Conservation (phyloP, 2,329 filamentous ascomycete genomes). For the Aspergillus sergii region DNA sequence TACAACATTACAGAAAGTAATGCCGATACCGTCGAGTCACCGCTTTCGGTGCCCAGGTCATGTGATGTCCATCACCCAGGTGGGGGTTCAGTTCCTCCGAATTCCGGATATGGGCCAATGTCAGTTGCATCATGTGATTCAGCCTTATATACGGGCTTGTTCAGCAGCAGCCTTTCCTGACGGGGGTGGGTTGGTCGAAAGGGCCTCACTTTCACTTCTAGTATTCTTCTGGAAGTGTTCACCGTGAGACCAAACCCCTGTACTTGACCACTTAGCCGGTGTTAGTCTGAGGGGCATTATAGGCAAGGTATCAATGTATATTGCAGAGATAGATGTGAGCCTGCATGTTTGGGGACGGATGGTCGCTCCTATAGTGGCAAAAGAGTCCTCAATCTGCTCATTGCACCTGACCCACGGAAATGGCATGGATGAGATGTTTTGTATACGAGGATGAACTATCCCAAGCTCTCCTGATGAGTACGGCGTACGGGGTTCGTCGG, state of each 20-base stretch:
- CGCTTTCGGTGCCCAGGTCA: constrained; percentile 14
- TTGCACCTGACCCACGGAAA: neutral
- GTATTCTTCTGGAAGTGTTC: neutral
- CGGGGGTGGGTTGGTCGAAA: neutral
- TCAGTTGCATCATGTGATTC: constrained; percentile 16
- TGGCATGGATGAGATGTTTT: neutral
- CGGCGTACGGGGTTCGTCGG: neutral
- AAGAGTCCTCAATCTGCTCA: neutral
- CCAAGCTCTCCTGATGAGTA: neutral
- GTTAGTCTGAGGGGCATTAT: neutral
- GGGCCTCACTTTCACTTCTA: no score
- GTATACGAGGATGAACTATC: neutral
- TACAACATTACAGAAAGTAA: constrained; percentile 1
- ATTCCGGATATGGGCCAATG: neutral
- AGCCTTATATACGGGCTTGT: constrained; percentile 11
- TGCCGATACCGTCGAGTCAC: constrained; percentile 5
- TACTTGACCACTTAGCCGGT: neutral
- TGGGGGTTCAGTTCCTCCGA: neutral
- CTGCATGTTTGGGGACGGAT: neutral
- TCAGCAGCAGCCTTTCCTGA: neutral
- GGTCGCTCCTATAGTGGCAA: neutral
- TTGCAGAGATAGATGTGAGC: neutral
- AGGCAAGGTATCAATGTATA: neutral
- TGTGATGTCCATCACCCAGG: constrained; percentile 14
- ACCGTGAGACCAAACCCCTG: neutral